A percentile compares a stretch with the other conserved stretches of the same genome.
phyloP scores from a whole-genome alignment of 108 stramenopile species.

The Cyclostephanos invisitatus region DNA sequence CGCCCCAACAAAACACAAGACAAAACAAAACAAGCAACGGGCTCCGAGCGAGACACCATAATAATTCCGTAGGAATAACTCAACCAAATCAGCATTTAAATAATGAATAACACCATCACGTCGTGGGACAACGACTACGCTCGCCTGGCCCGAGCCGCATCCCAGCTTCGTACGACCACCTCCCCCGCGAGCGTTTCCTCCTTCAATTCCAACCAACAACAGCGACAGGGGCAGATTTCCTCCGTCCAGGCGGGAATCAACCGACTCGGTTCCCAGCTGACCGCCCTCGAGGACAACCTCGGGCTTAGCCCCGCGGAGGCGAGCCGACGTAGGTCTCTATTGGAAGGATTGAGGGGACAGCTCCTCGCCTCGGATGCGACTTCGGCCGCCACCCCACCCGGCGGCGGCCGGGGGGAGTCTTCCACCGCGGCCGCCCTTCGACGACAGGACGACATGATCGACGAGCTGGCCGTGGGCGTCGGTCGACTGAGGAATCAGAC shows the following conservation, averaged over 20 bases:
- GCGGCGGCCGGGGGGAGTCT: constrained; percentile 18
- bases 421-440: constrained; percentile 58
- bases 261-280: constrained; percentile 43
- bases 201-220: constrained; percentile 23
- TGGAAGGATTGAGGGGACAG: constrained; percentile 43
- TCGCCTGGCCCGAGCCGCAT: constrained; percentile 75
- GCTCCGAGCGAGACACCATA: not conserved
- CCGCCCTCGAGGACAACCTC: constrained; percentile 25
- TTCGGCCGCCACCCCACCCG: not conserved
- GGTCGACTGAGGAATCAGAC: constrained; percentile 85
- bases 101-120: constrained; percentile 30
- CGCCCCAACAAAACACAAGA: not conserved
- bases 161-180: constrained; percentile 68
- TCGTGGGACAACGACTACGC: constrained; percentile 89
- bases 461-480: constrained; percentile 87
- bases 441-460: constrained; percentile 92
- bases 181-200: constrained; percentile 25
- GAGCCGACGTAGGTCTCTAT: constrained; percentile 29
- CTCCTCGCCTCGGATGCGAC: constrained; percentile 9
- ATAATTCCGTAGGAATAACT: not conserved
- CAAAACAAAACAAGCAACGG: not conserved
- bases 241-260: constrained; percentile 46
- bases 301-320: constrained; percentile 39
- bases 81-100: not conserved
- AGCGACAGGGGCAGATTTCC: constrained; percentile 36